Evolutionary conservation across 177 flowering plant genomes (phyloP).

Genomic region (Vitis hybrid): DNA sequence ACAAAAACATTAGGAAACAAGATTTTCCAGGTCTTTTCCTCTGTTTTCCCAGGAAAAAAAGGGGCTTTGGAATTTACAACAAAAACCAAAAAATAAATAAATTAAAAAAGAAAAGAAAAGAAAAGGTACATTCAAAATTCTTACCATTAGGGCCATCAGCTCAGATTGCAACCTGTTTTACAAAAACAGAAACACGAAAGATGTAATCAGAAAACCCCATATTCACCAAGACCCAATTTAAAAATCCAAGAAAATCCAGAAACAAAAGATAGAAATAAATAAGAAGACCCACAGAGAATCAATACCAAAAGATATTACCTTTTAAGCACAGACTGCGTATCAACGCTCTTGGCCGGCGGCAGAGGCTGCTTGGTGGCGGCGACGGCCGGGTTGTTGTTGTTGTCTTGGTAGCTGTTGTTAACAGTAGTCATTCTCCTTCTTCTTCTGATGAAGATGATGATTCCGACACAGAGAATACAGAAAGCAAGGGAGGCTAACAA

Average conservation of each 20-base stretch:
- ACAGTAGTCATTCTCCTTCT: slow-evolving; percentile 25
- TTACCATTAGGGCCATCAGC: slow-evolving; percentile 80
- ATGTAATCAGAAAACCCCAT: not conserved
- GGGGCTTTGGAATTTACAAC: too few relatives aligned
- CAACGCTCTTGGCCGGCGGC: slow-evolving; percentile 50
- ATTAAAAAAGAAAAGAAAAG: not conserved
- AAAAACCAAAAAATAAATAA: not conserved
- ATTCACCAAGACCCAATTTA: not conserved
- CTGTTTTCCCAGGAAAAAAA: not conserved
- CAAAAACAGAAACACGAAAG: slow-evolving; percentile 1
- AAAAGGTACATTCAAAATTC: slow-evolving; percentile 5
- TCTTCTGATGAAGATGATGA: not conserved
- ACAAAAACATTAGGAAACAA: not conserved
- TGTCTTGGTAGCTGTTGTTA: slow-evolving; percentile 36
- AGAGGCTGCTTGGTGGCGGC: slow-evolving; percentile 41
- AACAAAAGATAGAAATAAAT: not conserved
- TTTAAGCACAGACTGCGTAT: slow-evolving; percentile 72
- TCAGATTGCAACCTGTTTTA: slow-evolving; percentile 78
- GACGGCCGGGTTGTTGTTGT: slow-evolving; percentile 28
- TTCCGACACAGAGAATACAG: too few relatives aligned
- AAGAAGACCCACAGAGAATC: not conserved
- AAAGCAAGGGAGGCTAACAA: too few relatives aligned
- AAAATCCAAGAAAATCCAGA: not conserved
- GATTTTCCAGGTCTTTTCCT: not conserved
- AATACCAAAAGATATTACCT: slow-evolving; percentile 33